A percentile compares a stretch with the other conserved stretches of the same genome.
Conservation (phyloP, 108 stramenopile species). For the Cafeteria roenbergensis region DNA sequence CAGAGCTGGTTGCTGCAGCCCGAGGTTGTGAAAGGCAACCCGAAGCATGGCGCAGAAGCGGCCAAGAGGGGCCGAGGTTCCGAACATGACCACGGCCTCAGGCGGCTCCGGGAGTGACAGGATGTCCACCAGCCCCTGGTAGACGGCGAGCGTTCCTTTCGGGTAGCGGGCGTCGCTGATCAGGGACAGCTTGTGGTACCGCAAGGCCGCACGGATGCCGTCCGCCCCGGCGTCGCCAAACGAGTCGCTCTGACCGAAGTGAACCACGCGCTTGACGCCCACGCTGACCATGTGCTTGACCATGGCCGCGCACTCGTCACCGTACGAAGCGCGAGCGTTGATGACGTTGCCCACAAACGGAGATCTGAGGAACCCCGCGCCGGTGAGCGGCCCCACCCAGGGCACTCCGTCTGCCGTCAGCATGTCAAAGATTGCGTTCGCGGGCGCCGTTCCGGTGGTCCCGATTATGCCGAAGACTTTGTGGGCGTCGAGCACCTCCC, state of each 20-base stretch:
- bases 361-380: background rate
- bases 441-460: background rate
- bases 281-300: background rate
- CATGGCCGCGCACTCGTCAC: background rate
- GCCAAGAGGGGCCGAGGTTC: background rate
- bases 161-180: background rate
- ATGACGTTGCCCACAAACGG: background rate
- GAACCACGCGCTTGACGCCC: background rate
- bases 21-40: background rate
- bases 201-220: background rate
- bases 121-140: background rate
- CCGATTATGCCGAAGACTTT: background rate
- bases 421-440: background rate
- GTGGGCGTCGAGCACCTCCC: background rate
- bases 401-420: background rate
- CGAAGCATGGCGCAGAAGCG: background rate
- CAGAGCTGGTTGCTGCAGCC: too few relatives aligned
- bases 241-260: background rate
- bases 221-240: background rate
- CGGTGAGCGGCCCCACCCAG: background rate
- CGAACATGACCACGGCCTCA: background rate
- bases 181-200: background rate
- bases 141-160: background rate
- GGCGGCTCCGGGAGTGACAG: background rate
- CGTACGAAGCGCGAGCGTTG: background rate